phyloP scores from a whole-genome alignment of 352 stramenopile genomes.

The Globisporangium yorkense region DNA sequence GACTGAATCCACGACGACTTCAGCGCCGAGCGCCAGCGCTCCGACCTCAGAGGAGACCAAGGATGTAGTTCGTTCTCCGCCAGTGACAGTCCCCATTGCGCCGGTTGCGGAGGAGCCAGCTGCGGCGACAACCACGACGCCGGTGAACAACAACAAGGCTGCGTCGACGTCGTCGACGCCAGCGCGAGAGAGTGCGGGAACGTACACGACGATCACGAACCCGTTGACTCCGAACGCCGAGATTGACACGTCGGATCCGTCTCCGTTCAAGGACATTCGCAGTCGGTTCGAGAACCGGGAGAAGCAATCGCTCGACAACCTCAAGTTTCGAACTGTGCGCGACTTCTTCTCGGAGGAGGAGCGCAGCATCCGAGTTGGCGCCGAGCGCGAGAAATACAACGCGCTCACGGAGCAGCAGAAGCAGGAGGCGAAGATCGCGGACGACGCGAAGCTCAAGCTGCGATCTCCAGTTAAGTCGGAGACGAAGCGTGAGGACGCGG shows the following conservation, averaged over 20 bases:
- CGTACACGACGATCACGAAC: conserved; percentile 1
- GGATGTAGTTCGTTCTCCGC: not conserved
- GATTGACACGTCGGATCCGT: conserved; percentile 22
- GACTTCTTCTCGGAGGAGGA: conserved; percentile 42
- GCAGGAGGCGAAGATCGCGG: conserved; percentile 17
- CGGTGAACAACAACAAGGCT: not conserved
- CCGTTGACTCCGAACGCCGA: conserved; percentile 9
- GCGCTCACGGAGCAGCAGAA: conserved; percentile 36
- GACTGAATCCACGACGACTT: not conserved
- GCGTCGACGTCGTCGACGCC: not conserved
- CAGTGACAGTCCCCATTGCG: not conserved
- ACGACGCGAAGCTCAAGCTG: conserved; percentile 8
- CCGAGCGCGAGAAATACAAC: conserved; percentile 52
- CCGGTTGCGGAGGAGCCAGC: not conserved
- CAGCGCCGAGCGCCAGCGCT: not conserved
- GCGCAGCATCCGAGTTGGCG: conserved; percentile 37
- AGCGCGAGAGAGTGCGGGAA: not conserved
- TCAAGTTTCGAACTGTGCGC: conserved; percentile 46
- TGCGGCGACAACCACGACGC: not conserved
- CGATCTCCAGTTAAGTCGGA: conserved; percentile 1
- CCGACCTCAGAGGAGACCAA: not conserved
- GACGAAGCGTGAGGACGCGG: not conserved
- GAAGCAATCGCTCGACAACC: conserved; percentile 27
- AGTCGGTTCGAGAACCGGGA: conserved; percentile 56
- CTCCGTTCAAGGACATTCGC: conserved; percentile 35